Evolutionary conservation across 768 basidiomycete genomes (phyloP).

Genomic region (Trametes elegans): DNA sequence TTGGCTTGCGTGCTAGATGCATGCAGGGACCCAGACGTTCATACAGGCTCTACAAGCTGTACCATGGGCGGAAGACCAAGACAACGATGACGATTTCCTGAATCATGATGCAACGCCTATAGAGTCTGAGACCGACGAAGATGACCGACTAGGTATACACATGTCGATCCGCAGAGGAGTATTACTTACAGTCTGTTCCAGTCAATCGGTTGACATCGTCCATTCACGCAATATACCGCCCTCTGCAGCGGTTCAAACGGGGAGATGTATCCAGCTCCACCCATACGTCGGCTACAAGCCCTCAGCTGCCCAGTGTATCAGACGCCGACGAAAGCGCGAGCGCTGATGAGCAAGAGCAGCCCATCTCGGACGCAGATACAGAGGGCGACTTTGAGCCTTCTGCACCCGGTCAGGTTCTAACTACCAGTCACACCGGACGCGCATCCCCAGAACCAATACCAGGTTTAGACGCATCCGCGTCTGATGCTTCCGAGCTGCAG

Average conservation of each 20-base stretch:
- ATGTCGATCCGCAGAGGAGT: background rate
- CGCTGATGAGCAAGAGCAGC: slow-evolving; percentile 31
- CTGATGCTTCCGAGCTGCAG: slow-evolving; percentile 9
- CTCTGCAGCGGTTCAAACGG: slow-evolving; percentile 65
- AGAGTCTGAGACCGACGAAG: slow-evolving; percentile 69
- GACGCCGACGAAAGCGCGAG: slow-evolving; percentile 36
- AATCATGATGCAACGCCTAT: slow-evolving; percentile 38
- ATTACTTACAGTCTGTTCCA: slow-evolving; percentile 17
- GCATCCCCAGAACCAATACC: slow-evolving; percentile 18
- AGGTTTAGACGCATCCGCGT: slow-evolving; percentile 15
- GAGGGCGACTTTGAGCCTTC: slow-evolving; percentile 57
- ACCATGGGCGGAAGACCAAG: slow-evolving; percentile 69
- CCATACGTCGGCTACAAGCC: slow-evolving; percentile 20
- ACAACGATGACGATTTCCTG: slow-evolving; percentile 63
- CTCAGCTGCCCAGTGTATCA: slow-evolving; percentile 22
- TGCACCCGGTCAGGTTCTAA: slow-evolving; percentile 25
- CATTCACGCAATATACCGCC: slow-evolving; percentile 85
- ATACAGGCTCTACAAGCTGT: slow-evolving; percentile 87
- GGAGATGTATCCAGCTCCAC: slow-evolving; percentile 27
- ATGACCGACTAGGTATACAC: slow-evolving; percentile 38
- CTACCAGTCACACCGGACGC: slow-evolving; percentile 1
- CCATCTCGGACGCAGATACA: slow-evolving; percentile 50
- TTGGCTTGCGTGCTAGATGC: slow-evolving; percentile 54
- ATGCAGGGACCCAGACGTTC: slow-evolving; percentile 82
- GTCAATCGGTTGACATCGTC: slow-evolving; percentile 68